phyloP scores from a whole-genome alignment of 2,329 filamentous ascomycete genomes.

The Colletotrichum abscissum region DNA sequence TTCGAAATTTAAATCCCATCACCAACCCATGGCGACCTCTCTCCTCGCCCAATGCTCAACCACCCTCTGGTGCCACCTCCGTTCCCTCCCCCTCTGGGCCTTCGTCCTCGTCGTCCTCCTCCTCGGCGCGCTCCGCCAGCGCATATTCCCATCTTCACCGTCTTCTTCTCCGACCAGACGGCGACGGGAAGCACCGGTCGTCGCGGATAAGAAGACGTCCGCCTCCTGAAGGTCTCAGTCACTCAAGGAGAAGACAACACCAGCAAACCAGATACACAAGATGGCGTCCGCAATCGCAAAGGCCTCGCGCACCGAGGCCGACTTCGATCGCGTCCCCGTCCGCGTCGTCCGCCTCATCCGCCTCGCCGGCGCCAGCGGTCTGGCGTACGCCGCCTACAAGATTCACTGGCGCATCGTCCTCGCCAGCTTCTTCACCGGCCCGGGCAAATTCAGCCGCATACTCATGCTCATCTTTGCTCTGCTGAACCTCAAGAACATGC shows the following conservation, averaged over 20 bases:
- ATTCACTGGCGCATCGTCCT: constrained; percentile 54
- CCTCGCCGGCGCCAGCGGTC: constrained; percentile 53
- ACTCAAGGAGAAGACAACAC: not conserved
- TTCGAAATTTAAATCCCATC: not conserved
- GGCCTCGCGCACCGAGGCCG: constrained; percentile 38
- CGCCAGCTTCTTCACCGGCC: constrained; percentile 62
- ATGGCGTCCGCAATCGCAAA: constrained; percentile 29
- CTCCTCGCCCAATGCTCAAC: constrained; percentile 55
- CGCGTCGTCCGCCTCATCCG: constrained; percentile 47
- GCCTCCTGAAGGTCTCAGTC: not conserved
- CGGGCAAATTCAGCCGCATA: constrained; percentile 64
- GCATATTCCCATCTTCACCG: constrained; percentile 33
- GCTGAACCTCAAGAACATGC: constrained; percentile 79
- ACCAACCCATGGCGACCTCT: constrained; percentile 16
- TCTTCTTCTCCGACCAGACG: constrained; percentile 18
- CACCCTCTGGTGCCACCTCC: constrained; percentile 53
- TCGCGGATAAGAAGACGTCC: constrained; percentile 30
- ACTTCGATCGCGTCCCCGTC: constrained; percentile 35
- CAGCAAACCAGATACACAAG: not conserved
- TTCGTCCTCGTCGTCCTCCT: constrained; percentile 51
- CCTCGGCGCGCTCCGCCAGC: constrained; percentile 47
- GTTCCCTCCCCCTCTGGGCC: constrained; percentile 54
- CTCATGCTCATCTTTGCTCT: constrained; percentile 66
- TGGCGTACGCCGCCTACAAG: constrained; percentile 60
- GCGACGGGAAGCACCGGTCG: not conserved